Evolutionary conservation across 2,329 filamentous ascomycete species (phyloP).

Genomic region (Chrysosphaeria jannelii): DNA sequence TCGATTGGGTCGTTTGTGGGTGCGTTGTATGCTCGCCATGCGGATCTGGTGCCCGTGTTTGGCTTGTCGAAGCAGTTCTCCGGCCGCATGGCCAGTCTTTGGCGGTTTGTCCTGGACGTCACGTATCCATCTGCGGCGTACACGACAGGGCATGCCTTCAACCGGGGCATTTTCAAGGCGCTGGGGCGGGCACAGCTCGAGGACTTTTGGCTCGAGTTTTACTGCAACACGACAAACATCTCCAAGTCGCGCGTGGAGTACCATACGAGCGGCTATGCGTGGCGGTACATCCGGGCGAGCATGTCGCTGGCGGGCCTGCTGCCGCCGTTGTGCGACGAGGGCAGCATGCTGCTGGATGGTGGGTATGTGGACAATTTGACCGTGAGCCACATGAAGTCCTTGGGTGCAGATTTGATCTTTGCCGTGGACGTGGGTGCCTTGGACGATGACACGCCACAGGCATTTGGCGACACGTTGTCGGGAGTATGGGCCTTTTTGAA

Average conservation of each 20-base stretch:
- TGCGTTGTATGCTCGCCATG: constrained; percentile 80
- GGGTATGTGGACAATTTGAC: constrained; percentile 95
- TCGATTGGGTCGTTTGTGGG: constrained; percentile 93
- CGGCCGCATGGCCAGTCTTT: constrained; percentile 95
- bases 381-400: constrained; percentile 83
- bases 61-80: constrained; percentile 92
- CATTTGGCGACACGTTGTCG: constrained; percentile 77
- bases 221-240: constrained; percentile 98
- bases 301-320: constrained; percentile 88
- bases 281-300: constrained; percentile 84
- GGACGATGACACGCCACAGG: constrained; percentile 74
- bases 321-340: constrained; percentile 85
- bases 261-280: constrained; percentile 88
- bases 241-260: constrained; percentile 77
- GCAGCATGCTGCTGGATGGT: constrained; percentile 84
- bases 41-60: constrained; percentile 89
- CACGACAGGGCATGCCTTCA: constrained; percentile 96
- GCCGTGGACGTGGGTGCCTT: constrained; percentile 81
- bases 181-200: constrained; percentile 94
- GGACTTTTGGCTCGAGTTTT: constrained; percentile 96
- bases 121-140: constrained; percentile 94
- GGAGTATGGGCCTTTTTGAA: constrained; percentile 89
- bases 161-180: constrained; percentile 93
- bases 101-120: constrained; percentile 87
- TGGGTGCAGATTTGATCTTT: constrained; percentile 84